Base-by-base conservation (phyloP, 2,329 filamentous ascomycete species). In the Cyphellophora attinorum region DNA sequence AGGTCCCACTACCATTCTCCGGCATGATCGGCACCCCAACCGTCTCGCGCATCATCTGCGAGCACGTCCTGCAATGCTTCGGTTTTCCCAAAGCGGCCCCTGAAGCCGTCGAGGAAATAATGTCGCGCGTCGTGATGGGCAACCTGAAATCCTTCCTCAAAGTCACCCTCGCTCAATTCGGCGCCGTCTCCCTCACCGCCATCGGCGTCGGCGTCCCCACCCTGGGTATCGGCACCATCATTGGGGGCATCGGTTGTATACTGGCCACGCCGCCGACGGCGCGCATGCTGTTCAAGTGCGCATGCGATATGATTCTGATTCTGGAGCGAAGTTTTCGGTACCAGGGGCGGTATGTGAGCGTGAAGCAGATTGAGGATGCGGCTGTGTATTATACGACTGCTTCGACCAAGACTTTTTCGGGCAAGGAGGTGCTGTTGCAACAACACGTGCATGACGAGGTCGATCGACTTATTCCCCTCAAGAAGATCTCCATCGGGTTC, bases 261-360 rank as follows among this genome's bases (percentile, higher is more conserved):
- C 33, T 53, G 10, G 41, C 54, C 8, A 49, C 51, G 0, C 54
- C 53, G n/a, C 44, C 52, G 6, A 54, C 52, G 11, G 51, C 51
- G 23, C 40, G 52, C 18, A 47, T 57, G 33, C 44, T 57, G 38
- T 47, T 57, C 27, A 52, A 53, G 30, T 53, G 53, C 45, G 45
- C 53, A 5, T 52, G 47, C 37, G 54, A 57, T 27, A 45, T 56
- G 34, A 56, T 53, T 19, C 43, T 56, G 12, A 53, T 55, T 21
- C 45, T 57, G 11, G 49, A 51, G 19, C 41, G 49, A 28, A 49
- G 51, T 0, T 56, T 56, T 42, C 35, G 46, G 11, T 47, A 48
- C 27, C 37, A 39, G 11, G 43, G 43, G 11, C 46, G 44, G 30
- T 48, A 45, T 30, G 45, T 48, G 12, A 44, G 41, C 5, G 37